Conservation (phyloP, 176 grass and related monocot genomes). For the Oryza coarctata region DNA sequence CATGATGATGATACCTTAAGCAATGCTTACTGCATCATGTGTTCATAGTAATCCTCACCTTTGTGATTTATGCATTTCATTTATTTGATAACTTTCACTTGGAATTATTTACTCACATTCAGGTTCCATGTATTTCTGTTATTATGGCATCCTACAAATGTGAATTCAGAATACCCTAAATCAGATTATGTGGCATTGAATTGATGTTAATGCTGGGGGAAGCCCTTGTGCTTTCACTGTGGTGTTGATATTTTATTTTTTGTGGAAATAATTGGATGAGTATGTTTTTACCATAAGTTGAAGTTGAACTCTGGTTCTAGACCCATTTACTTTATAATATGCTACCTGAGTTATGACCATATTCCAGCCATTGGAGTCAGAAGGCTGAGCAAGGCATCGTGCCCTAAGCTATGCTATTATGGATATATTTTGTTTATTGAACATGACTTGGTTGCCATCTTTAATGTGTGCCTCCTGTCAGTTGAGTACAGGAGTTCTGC, state of each 20-base stretch:
- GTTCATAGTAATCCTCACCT: background rate
- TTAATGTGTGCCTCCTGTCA: background rate
- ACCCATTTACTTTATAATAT: constrained; percentile 8
- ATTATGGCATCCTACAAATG: background rate
- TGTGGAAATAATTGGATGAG: constrained; percentile 9
- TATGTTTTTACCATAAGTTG: constrained; percentile 5
- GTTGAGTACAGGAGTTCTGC: constrained; percentile 6
- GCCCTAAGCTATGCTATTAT: background rate
- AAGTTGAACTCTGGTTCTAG: constrained; percentile 13
- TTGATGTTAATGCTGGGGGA: background rate
- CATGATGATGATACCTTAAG: constrained; percentile 8
- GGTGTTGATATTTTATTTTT: background rate
- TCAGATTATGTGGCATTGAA: constrained; percentile 9
- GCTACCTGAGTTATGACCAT: constrained; percentile 2
- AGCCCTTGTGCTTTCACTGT: constrained; percentile 2
- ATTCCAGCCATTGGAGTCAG: constrained; percentile 11
- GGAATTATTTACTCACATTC: constrained; percentile 11
- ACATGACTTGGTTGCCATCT: constrained; percentile 17
- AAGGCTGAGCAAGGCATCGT: background rate
- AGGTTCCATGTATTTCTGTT: constrained; percentile 25
- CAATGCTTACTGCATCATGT: background rate
- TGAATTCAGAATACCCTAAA: background rate
- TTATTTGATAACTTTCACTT: background rate
- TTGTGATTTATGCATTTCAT: constrained; percentile 6
- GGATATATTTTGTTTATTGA: background rate